Conservation (phyloP, 129 eudicot genomes). For the Deinandra increscens region DNA sequence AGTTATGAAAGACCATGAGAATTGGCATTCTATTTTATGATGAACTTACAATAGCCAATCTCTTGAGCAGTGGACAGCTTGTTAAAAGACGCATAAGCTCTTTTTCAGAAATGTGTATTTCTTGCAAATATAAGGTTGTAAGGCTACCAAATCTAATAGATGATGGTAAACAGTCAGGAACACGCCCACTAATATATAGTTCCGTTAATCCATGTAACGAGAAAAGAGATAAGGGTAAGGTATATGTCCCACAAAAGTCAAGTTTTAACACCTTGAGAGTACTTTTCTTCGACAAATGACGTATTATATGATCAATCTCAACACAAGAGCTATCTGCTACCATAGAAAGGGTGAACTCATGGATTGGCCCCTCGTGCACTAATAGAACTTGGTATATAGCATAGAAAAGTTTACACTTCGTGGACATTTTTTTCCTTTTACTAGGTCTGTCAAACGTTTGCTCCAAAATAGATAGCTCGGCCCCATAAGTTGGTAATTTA, state of each 20-base stretch:
- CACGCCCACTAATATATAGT: background rate
- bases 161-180: background rate
- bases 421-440: background rate
- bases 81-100: background rate
- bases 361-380: conserved; percentile 11
- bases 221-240: background rate
- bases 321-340: background rate
- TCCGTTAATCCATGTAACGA: too few relatives aligned
- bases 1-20: background rate
- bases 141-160: background rate
- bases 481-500: background rate
- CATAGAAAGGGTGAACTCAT: conserved; percentile 6
- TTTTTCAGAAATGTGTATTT: background rate
- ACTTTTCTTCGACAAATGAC: background rate
- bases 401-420: conserved; percentile 7
- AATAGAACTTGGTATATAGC: too few relatives aligned
- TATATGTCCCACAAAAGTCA: background rate
- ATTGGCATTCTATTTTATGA: background rate
- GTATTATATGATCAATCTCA: background rate
- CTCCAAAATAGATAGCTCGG: background rate
- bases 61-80: background rate
- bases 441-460: background rate
- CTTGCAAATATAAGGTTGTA: background rate
- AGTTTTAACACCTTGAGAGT: background rate
- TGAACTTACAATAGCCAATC: background rate